phyloP scores from a whole-genome alignment of 192 early-diverging fungal species.

The Endogone sp. region DNA sequence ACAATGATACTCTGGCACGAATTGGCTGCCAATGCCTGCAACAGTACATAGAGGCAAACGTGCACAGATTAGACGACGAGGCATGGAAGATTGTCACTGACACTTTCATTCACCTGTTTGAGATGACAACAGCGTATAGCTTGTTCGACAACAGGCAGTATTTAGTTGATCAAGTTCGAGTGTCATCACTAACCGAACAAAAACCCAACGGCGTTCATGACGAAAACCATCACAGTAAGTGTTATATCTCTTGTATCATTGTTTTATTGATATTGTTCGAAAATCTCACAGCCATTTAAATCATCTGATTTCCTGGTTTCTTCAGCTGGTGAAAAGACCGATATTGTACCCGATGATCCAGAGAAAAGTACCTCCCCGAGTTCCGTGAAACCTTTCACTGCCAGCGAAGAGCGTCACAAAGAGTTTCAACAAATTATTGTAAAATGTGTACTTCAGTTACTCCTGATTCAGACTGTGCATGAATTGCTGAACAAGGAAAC shows the following conservation, averaged over 20 bases:
- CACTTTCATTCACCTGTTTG: slow-evolving; percentile 71
- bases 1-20: slow-evolving; percentile 84
- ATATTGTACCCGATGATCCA: slow-evolving; percentile 12
- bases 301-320: no score
- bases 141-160: slow-evolving; percentile 54
- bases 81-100: slow-evolving; percentile 73
- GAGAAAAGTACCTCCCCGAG: neutral
- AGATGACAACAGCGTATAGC: slow-evolving; percentile 72
- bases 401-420: slow-evolving; percentile 50
- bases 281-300: no score
- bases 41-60: slow-evolving; percentile 81
- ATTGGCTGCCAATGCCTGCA: slow-evolving; percentile 91
- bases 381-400: slow-evolving; percentile 12
- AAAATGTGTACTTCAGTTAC: slow-evolving; percentile 85
- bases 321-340: slow-evolving; percentile 25
- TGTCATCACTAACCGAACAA: slow-evolving; percentile 8
- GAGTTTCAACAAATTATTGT: slow-evolving; percentile 84
- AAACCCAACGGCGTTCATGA: neutral
- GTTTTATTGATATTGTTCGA: slow-evolving; percentile 2
- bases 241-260: neutral
- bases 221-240: neutral
- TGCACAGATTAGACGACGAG: slow-evolving; percentile 60
- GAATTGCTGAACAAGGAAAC: slow-evolving; percentile 59
- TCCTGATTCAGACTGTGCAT: slow-evolving; percentile 86
- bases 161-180: slow-evolving; percentile 20